Percentiles rank a stretch among this genome's conserved stretches.
Evolutionary conservation across 345 rosid species (phyloP).

Genomic region (Aethionema arabicum): DNA sequence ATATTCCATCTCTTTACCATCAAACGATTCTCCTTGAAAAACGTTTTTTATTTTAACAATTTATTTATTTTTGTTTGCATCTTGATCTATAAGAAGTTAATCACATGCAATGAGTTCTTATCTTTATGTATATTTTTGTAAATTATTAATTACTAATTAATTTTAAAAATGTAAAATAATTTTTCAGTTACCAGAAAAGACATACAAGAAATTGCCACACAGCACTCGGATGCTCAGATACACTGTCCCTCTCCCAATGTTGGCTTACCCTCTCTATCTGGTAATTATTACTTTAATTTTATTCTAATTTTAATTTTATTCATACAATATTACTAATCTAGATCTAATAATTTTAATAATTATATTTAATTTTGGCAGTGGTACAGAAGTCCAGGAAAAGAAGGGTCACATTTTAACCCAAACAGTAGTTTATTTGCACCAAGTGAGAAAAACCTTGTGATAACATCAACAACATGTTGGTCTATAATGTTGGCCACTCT

Average conservation of each 20-base stretch:
- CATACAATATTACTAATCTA: not conserved
- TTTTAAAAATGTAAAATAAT: not conserved
- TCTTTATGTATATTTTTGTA: not conserved
- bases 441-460: slow-evolving; percentile 61
- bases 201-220: slow-evolving; percentile 44
- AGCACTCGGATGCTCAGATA: slow-evolving; percentile 51
- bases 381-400: slow-evolving; percentile 90
- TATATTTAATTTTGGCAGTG: slow-evolving; percentile 43
- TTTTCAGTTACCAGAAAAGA: slow-evolving; percentile 59
- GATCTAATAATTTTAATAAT: not conserved
- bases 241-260: slow-evolving; percentile 60
- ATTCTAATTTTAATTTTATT: not conserved
- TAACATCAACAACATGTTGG: slow-evolving; percentile 77
- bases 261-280: slow-evolving; percentile 71
- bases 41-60: slow-evolving; percentile 25
- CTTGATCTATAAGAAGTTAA: not conserved
- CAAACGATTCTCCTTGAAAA: slow-evolving; percentile 30
- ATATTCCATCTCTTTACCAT: slow-evolving; percentile 28
- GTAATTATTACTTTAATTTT: slow-evolving; percentile 32
- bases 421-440: slow-evolving; percentile 63
- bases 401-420: slow-evolving; percentile 92
- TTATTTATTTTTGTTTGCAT: not conserved
- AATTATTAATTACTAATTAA: not conserved
- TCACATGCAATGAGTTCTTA: slow-evolving; percentile 22
- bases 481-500: slow-evolving; percentile 51